Evolutionary conservation across 1,284 basidiomycete genomes (phyloP).

Genomic region (Mycosarcoma mackinlayi): DNA sequence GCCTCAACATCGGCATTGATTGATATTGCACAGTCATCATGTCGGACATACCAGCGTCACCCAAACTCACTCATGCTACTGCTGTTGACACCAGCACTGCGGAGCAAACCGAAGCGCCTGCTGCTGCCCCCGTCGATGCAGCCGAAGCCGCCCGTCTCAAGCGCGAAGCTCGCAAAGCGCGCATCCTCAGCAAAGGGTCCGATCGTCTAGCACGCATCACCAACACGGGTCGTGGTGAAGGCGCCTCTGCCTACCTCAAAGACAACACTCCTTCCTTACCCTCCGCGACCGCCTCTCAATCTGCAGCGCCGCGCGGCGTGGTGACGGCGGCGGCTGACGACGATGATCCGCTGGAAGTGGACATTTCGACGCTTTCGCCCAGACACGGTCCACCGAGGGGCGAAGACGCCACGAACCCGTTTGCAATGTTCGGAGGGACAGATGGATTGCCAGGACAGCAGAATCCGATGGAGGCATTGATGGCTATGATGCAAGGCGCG

Average conservation of each 20-base stretch:
- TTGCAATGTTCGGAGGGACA: conserved; percentile 33
- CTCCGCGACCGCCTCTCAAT: conserved; percentile 2
- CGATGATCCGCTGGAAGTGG: conserved; percentile 58
- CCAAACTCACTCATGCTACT: neutral
- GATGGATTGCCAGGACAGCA: conserved; percentile 10
- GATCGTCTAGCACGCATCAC: conserved; percentile 66
- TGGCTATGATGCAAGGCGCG: conserved; percentile 53
- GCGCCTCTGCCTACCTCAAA: conserved; percentile 56
- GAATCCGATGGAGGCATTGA: conserved; percentile 47
- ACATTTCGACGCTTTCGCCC: conserved; percentile 34
- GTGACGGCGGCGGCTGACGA: conserved; percentile 12
- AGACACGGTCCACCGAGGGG: conserved; percentile 9
- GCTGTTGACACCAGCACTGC: neutral
- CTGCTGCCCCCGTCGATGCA: conserved; percentile 25
- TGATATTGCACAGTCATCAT: conserved; percentile 12
- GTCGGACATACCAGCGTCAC: conserved; percentile 16
- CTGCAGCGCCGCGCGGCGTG: neutral
- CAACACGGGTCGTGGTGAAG: conserved; percentile 63
- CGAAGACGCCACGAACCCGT: conserved; percentile 30
- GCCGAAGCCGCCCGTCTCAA: conserved; percentile 59
- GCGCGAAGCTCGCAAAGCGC: conserved; percentile 65
- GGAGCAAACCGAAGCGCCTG: neutral
- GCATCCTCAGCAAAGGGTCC: conserved; percentile 63
- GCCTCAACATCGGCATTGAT: neutral
- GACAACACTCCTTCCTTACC: conserved; percentile 26